phyloP scores from a whole-genome alignment of 2,329 filamentous ascomycete genomes.

The Hyphodiscus sp. region DNA sequence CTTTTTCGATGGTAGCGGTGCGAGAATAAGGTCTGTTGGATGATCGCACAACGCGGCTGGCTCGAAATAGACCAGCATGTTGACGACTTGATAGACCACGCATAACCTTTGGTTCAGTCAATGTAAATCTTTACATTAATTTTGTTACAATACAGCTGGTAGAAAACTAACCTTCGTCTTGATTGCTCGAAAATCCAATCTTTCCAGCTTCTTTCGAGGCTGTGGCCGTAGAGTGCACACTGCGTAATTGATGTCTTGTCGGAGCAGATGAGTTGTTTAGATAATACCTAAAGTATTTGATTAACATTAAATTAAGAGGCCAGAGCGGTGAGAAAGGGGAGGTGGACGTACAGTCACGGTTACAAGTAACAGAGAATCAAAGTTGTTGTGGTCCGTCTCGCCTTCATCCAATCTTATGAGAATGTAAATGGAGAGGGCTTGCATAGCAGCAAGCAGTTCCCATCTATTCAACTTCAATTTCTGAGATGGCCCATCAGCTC shows the following conservation, averaged over 20 bases:
- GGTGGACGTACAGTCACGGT: conserved; percentile 30
- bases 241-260: conserved; percentile 14
- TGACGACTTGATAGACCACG: conserved; percentile 35
- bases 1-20: conserved; percentile 37
- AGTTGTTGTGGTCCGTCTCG: conserved; percentile 37
- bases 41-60: conserved; percentile 34
- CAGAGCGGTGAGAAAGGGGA: conserved; percentile 2
- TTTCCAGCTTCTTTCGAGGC: conserved; percentile 30
- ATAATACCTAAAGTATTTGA: conserved; percentile 8
- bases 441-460: conserved; percentile 36
- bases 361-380: conserved; percentile 33
- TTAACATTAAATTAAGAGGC: conserved; percentile 7
- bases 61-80: conserved; percentile 38
- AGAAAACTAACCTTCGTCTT: conserved; percentile 28
- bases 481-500: conserved; percentile 20
- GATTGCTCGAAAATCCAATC: conserved; percentile 39
- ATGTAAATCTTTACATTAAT: conserved; percentile 1
- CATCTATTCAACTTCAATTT: conserved; percentile 29
- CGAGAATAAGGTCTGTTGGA: conserved; percentile 32
- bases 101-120: conserved; percentile 30
- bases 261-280: conserved; percentile 11
- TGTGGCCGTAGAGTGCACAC: conserved; percentile 12
- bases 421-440: conserved; percentile 39
- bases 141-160: conserved; percentile 2
- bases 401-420: conserved; percentile 38